Evolutionary conservation across 805 yeast species (phyloP), one percentile per base, ranked within the genome.

Genomic region (Ogataea paraovalis): DNA sequence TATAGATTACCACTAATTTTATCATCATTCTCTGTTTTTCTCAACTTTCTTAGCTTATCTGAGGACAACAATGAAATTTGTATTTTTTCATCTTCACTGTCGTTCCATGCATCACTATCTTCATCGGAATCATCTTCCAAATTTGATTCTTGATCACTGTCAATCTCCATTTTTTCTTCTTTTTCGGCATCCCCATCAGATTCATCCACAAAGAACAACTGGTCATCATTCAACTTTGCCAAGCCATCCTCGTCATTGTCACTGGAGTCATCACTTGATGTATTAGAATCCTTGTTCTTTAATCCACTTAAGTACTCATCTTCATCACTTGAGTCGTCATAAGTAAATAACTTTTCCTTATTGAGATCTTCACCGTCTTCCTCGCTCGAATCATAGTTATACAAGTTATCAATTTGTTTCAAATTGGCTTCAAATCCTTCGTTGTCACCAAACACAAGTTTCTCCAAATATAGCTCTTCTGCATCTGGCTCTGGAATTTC

Each of bases 391-490:
- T 72, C 70, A 51, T 70, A 69, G 33, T 73, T 75, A 56, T 71
- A 78, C 36, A 82, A 69, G 51, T 82, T 75, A 54, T 83, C 88
- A 43, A 82, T 69, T 48, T 76, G 75, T 47, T 75, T 80, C 60
- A 88, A 71, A 50, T 82, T 85, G 28, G 66, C 61, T 58, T 82
- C 87, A 68, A 86, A 85, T 27, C 92, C 85, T 46, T 80, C 85
- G 3, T 75, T 57, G 62, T 94, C 98, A 14, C 99, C 98, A 68
- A 94, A 91, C 3, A 94, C 96, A 13, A 88, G 73, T 64, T 79
- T 86, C 53, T 91, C 96, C 43, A 94, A 75, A 47, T 70, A 76
- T 39, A 83, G 57, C 66, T 94, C 99, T 63, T 89, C 97, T 44
- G 79, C 84, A 63, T 87, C 95, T 56, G 94, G 92, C 28, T 85